Evolutionary conservation across 2,329 filamentous ascomycete genomes (phyloP), one percentile per base, ranked within the genome.

Genomic region (Aureobasidium sp.): DNA sequence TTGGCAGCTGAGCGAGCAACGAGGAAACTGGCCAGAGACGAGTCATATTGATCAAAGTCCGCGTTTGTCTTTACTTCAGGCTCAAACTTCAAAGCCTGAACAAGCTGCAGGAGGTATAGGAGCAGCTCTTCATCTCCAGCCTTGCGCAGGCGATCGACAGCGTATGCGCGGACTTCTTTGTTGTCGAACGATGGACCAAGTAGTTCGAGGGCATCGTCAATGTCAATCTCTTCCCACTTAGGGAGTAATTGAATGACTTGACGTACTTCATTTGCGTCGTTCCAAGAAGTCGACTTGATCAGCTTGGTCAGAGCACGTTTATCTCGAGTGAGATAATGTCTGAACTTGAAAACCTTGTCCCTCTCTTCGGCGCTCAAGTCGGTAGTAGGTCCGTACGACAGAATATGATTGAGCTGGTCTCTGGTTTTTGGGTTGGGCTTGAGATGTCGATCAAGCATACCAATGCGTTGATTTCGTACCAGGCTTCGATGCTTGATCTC

Each of bases 201-300:
- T 13, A 99, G 80, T 73, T 99, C 94, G 48, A 99, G 81, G 21
- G 93, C 94, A 77, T 97, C 94, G 68, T 99, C 95, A 5, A 99
- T 87, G 70, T 97, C 94, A 62, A 99, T 96, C 66, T 96, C 91
- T 0, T 90, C 95, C 94, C 94, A 99, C 68, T 92, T 93, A 0
- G 88, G 85, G 21, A 99, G 81, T 5, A 99, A 85, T 64, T 95
- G 90, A 29, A 94, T 89, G 6, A 93, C 92, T 76, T 97, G 91
- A 63, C 89, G 87, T 3, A 89, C 86, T 78, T 99, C 93, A 64
- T 85, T 85, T 49, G 84, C 82, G 72, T 96, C 93, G 54, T 84
- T 85, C 93, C 94, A 99, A 66, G 95, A 92, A 42, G 97, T 93
- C 0, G 93, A 97, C 74, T 97, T 99, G 72, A 97, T 91, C 68